Evolutionary conservation across 352 stramenopile species (phyloP), one percentile per base, ranked within the genome.

Genomic region (Halophytophthora polymorphica): DNA sequence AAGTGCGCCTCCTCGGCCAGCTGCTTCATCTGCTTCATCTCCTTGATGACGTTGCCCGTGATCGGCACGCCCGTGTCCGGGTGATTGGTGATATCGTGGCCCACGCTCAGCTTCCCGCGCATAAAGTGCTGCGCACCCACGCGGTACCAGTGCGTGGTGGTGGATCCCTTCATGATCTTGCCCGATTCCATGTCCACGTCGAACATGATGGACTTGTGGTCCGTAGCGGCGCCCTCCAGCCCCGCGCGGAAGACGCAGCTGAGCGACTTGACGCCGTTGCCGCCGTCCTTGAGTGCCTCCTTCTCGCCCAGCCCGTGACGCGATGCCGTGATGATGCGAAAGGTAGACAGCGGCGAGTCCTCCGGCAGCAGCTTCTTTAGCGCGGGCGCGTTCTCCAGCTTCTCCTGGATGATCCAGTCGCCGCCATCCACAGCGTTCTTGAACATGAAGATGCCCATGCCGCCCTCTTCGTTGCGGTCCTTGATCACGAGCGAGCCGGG

Each of bases 181-280:
- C 95, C 95, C 10, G 88, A 97, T 31, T 91, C 81, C 61, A 96
- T 86, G 71, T 99, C 93, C 6, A 99, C 91, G 69, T 99, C 95
- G 57, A 99, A 99, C 64, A 99, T 90, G 60, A 99, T 97, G 33
- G 93, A 97, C 76, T 95, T 91, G 80, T 99, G 96, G 81, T 99
- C 96, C 17, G 96, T 99, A 11, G 74, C 61, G 4, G 95, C 94
- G 41, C 79, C 65, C 42, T 59, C 65, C 2, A 88, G 60, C 17
- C 80, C 80, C 3, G 80, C 80, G 23, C 80, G 80, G 66, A 90
- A 89, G 29, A 93, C 80, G 50, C 80, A 90, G 62, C 78, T 90
- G 29, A 92, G 69, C 49, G 78, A 84, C 65, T 88, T 87, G 54
- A 92, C 69, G 39, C 78, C 76, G 39, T 87, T 71, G 29, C 69